Evolutionary conservation across 2,329 filamentous ascomycete species (phyloP).

Genomic region (Gaeumannomyces tritici): DNA sequence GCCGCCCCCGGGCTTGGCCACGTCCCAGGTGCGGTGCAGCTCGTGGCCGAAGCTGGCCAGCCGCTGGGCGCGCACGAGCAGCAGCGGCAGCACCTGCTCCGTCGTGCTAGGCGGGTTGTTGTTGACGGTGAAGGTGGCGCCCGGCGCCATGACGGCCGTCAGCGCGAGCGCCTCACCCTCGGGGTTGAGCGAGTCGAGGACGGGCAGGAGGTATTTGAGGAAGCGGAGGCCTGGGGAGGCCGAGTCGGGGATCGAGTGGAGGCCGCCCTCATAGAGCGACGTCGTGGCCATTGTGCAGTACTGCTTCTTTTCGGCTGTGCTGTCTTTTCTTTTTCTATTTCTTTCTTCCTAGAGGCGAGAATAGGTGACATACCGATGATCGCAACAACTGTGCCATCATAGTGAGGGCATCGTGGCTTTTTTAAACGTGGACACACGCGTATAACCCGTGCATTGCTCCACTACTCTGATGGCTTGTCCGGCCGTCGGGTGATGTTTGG

Average conservation of each 20-base stretch:
- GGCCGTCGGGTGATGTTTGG: background rate
- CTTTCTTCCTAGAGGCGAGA: too few species aligned
- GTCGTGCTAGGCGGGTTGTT: conserved; percentile 1
- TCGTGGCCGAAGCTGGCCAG: conserved; percentile 4
- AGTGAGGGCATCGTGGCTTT: background rate
- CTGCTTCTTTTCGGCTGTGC: background rate
- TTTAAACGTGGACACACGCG: background rate
- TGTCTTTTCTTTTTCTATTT: background rate
- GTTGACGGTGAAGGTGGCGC: conserved; percentile 4
- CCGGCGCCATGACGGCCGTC: background rate
- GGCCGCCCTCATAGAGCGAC: background rate
- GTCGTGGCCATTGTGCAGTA: background rate
- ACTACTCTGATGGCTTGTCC: too few species aligned
- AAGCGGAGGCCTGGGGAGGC: conserved; percentile 3
- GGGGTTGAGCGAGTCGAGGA: conserved; percentile 3
- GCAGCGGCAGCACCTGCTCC: conserved; percentile 5
- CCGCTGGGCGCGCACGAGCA: conserved; percentile 1
- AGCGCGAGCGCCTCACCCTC: conserved; percentile 1
- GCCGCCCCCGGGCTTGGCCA: background rate
- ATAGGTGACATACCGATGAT: too few species aligned
- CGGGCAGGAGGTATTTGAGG: conserved; percentile 3
- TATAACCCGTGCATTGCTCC: too few species aligned
- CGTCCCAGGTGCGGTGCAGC: conserved; percentile 3
- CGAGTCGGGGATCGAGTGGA: background rate
- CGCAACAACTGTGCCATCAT: too few species aligned